Evolutionary conservation across 2,329 filamentous ascomycete genomes (phyloP).

Genomic region (Pezicula neosporulosa): DNA sequence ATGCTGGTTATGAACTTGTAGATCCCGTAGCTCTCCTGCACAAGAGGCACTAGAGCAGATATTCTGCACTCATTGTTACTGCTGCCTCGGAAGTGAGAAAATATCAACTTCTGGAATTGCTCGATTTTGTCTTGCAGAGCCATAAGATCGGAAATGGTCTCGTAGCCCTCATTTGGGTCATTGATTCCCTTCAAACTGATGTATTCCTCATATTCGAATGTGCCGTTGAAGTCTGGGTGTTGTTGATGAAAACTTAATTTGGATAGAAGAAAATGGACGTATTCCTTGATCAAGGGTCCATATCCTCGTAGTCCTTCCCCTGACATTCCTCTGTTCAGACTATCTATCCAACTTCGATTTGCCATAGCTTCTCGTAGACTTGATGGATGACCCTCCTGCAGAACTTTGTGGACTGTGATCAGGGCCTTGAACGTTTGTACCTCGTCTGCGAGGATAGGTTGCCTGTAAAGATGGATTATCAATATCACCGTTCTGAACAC

Average conservation of each 20-base stretch:
- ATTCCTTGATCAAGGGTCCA: constrained; percentile 89
- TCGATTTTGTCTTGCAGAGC: constrained; percentile 97
- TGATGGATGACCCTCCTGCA: constrained; percentile 92
- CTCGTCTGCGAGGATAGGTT: constrained; percentile 97
- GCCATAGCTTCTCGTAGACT: constrained; percentile 85
- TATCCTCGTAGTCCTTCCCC: constrained; percentile 89
- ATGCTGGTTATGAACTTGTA: constrained; percentile 99
- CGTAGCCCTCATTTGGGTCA: constrained; percentile 95
- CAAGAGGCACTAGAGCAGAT: constrained; percentile 85
- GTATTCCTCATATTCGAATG: constrained; percentile 99
- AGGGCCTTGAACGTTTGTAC: constrained; percentile 98
- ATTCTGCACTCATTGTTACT: constrained; percentile 97
- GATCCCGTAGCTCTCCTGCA: constrained; percentile 97
- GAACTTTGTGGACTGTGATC: constrained; percentile 94
- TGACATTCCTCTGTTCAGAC: constrained; percentile 76
- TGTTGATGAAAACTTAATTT: constrained; percentile 97
- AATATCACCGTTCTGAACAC: neutral
- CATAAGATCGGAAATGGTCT: constrained; percentile 97
- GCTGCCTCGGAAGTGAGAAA: constrained; percentile 89
- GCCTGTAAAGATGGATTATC: constrained; percentile 46
- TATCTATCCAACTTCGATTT: constrained; percentile 89
- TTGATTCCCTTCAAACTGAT: constrained; percentile 97
- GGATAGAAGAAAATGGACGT: constrained; percentile 90
- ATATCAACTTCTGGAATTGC: constrained; percentile 96
- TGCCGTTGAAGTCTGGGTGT: constrained; percentile 96